Conservation (phyloP, 768 basidiomycete genomes). For the Rhodotorula kratochvilovae region DNA sequence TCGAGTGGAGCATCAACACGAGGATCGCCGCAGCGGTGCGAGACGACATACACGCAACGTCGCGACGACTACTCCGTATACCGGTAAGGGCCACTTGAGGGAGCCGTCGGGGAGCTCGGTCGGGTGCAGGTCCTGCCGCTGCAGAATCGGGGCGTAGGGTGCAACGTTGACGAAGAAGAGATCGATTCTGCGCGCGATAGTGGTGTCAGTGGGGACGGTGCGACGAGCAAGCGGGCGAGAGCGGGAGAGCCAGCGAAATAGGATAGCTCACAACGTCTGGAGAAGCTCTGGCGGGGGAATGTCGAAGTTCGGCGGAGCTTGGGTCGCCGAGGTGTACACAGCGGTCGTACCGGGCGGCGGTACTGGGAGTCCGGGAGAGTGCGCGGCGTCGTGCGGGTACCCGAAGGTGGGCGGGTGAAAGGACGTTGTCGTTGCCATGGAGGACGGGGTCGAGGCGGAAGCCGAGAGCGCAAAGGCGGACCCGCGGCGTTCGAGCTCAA, state of each 20-base stretch:
- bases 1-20: too few relatives aligned
- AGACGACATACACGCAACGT: not conserved
- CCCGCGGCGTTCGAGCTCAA: not conserved
- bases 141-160: not conserved
- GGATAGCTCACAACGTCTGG: not conserved
- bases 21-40: too few relatives aligned
- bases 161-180: not conserved
- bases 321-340: too few relatives aligned
- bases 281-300: not conserved
- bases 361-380: too few relatives aligned
- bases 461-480: not conserved
- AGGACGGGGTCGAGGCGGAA: not conserved
- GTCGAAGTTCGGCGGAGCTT: not conserved
- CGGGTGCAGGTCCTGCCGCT: not conserved
- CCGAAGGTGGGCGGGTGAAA: not conserved
- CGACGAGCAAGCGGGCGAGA: not conserved
- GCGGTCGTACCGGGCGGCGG: too few relatives aligned
- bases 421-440: not conserved
- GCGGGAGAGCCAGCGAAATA: too few relatives aligned
- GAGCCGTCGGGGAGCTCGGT: not conserved
- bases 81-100: not conserved
- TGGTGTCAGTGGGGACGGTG: not conserved
- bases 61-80: not conserved
- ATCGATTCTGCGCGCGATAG: not conserved
- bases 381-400: not conserved